These are phyloP conservation scores for Amaranthus cruentus DNA, from an alignment of 148 eudicot genomes.

Conservation along the genomic window DNA sequence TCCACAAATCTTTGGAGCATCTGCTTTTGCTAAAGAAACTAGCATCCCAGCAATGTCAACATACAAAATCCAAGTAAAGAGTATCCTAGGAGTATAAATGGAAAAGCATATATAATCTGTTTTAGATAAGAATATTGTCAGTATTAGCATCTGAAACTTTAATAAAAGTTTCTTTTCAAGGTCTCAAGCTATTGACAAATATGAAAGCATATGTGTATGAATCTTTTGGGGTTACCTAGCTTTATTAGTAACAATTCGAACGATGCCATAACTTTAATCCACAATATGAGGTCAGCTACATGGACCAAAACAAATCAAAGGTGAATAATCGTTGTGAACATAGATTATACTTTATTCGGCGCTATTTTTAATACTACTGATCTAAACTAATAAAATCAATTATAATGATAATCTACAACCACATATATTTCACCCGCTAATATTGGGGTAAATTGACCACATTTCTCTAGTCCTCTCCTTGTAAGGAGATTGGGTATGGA, in stretches of 20 bases:
- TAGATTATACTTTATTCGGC: too few species aligned
- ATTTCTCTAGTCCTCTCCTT: too few species aligned
- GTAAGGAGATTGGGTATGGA: too few species aligned
- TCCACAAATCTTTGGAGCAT: conserved; percentile 16
- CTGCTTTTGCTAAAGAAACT: conserved; percentile 26
- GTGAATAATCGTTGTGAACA: too few species aligned
- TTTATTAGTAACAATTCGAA: not conserved
- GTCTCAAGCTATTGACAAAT: conserved; percentile 9
- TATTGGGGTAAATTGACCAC: too few species aligned
- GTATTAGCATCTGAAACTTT: conserved; percentile 25
- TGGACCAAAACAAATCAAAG: too few species aligned
- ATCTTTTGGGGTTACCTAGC: not conserved
- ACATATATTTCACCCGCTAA: too few species aligned
- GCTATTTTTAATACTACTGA: too few species aligned
- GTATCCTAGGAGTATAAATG: conserved; percentile 26
- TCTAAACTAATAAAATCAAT: too few species aligned
- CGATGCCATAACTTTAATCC: too few species aligned
- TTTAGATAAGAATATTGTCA: conserved; percentile 30
- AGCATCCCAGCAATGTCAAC: conserved; percentile 20
- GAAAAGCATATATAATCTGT: conserved; percentile 8
- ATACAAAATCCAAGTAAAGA: conserved; percentile 10
- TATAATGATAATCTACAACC: too few species aligned
- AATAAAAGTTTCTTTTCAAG: conserved; percentile 12
- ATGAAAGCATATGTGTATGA: not conserved
- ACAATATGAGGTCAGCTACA: too few species aligned